Base-by-base conservation (phyloP, 257 asterid species). In the Buddleja alternifolia region DNA sequence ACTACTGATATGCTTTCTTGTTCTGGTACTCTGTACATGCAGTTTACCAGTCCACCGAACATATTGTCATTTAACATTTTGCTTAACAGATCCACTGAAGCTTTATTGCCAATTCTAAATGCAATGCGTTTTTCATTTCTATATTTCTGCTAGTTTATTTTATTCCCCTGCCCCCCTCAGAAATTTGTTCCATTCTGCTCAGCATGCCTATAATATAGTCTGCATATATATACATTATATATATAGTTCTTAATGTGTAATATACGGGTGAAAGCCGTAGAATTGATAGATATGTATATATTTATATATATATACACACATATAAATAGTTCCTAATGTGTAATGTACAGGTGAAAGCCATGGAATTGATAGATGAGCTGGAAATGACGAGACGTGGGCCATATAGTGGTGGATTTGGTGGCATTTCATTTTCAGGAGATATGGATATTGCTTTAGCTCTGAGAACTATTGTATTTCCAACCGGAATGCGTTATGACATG, bases 381-480 rank as follows among this genome's bases (percentile, higher is more conserved):
- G 99, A 94, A 82, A 79, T 77, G 10, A 80, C 92, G 2, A 89
- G 97, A 62, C 95, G 99, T 0, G 99, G 99, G 48, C 97, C 99
- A 1, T 93, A 93, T 71, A 87, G 99, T 50, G 99, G 99, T 70
- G 99, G 99, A 44, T 88, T 93, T 73, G 99, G 99, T 54, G 97
- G 97, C 75, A 89, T 94, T 55, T 94, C 97, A 7, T 94, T 87
- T 48, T 37, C 90, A 0, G 99, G 99, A 32, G 96, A 91, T 63
- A 91, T 94, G 99, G 99, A 94, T 66, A 83, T 94, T 16, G 99
- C 99, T 15, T 70, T 94, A 34, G 96, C 97, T 58, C 69, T 91
- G 79, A 83, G 99, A 73, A 94, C 99, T 19, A 89, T 94, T 29
- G 97, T 91, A 4, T 94, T 94, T 81, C 93, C 97, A 11, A 87